phyloP scores from a whole-genome alignment of 805 yeast genomes.

The Ogataea methanolica region DNA sequence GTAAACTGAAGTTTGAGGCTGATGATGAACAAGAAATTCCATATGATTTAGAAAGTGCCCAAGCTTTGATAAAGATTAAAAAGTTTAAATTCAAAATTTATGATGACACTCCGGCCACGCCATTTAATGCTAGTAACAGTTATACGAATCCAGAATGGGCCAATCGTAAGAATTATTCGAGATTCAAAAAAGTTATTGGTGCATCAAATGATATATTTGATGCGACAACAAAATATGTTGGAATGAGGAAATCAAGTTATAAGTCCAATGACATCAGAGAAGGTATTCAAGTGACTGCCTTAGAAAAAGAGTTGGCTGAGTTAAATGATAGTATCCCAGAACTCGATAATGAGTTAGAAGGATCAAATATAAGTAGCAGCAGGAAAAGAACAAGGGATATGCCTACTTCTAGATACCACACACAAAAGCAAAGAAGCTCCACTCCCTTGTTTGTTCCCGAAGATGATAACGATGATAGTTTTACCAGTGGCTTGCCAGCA shows the following conservation, averaged over 20 bases:
- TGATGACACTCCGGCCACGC: not conserved
- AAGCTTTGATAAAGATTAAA: conserved; percentile 1
- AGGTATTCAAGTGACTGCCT: conserved; percentile 7
- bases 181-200: conserved; percentile 9
- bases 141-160: conserved; percentile 8
- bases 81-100: not conserved
- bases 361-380: not conserved
- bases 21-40: not conserved
- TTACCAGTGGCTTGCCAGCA: not conserved
- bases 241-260: conserved; percentile 10
- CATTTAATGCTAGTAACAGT: not conserved
- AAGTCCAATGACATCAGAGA: conserved; percentile 9
- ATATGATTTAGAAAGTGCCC: not conserved
- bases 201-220: conserved; percentile 12
- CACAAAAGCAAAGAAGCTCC: not conserved
- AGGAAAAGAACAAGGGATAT: not conserved
- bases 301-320: not conserved
- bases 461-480: not conserved
- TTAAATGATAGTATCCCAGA: conserved; percentile 9
- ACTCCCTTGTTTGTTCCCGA: not conserved
- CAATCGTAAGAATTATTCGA: conserved; percentile 12
- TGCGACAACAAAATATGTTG: conserved; percentile 14
- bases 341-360: conserved; percentile 13
- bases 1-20: not conserved
- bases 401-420: too few relatives aligned